Evolutionary conservation across 768 basidiomycete species (phyloP).

Genomic region (Tylopilus plumbeoviolaceoides): DNA sequence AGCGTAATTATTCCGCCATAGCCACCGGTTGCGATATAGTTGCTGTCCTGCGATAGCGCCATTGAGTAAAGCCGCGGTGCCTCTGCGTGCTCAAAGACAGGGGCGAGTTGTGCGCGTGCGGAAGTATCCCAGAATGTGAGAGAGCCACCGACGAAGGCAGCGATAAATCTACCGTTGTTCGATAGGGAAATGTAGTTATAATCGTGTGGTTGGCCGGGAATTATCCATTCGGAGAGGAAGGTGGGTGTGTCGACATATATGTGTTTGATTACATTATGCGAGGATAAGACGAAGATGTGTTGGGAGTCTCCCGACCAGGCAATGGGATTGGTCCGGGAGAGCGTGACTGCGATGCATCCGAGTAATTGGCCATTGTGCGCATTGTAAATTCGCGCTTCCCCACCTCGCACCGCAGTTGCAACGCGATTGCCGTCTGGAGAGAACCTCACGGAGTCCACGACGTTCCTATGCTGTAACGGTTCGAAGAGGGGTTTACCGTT

Average conservation of each 20-base stretch:
- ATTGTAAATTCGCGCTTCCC: background rate
- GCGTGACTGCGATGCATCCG: too few relatives aligned
- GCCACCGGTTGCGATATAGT: background rate
- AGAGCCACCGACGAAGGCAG: background rate
- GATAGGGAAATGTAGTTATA: background rate
- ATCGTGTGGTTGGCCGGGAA: background rate
- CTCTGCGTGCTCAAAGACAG: background rate
- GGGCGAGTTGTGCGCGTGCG: background rate
- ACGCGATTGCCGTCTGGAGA: constrained; percentile 4
- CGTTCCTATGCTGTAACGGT: background rate
- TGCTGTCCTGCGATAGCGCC: background rate
- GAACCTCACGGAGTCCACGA: background rate
- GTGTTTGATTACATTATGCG: too few relatives aligned
- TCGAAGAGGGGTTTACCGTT: background rate
- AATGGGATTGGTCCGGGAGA: background rate
- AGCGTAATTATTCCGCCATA: background rate
- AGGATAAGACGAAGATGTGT: background rate
- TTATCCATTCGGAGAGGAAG: background rate
- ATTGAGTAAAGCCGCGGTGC: background rate
- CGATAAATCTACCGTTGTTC: background rate
- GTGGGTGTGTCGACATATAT: too few relatives aligned
- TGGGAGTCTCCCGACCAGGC: background rate
- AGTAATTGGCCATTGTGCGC: too few relatives aligned
- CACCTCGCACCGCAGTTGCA: background rate
- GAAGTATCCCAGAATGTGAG: background rate